phyloP scores from a whole-genome alignment of 176 grass and related monocot species.

The Miscanthus lutarioriparius region DNA sequence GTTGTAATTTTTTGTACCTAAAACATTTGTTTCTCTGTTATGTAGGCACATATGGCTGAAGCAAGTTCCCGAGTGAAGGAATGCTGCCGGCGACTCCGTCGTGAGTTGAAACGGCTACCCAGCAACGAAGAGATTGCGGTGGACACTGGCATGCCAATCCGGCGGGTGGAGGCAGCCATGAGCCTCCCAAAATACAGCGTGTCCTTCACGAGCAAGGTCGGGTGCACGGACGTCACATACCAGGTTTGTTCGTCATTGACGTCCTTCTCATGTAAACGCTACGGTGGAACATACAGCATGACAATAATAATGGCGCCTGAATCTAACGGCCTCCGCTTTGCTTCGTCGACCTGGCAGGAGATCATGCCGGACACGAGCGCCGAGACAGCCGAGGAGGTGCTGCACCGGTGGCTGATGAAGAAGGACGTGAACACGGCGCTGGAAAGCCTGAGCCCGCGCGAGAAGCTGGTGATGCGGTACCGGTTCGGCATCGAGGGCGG shows the following conservation, averaged over 20 bases:
- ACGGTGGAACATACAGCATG: neutral
- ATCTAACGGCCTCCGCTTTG: neutral
- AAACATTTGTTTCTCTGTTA: neutral
- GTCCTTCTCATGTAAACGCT: too few relatives aligned
- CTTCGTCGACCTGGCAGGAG: slow-evolving; percentile 45
- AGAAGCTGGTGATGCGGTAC: slow-evolving; percentile 64
- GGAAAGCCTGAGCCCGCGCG: slow-evolving; percentile 62
- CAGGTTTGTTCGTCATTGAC: slow-evolving; percentile 43
- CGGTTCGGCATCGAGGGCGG: slow-evolving; percentile 79
- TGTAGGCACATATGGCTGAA: slow-evolving; percentile 62
- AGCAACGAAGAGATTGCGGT: slow-evolving; percentile 62
- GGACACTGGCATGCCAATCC: slow-evolving; percentile 57
- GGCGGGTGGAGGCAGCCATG: slow-evolving; percentile 60
- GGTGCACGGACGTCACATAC: slow-evolving; percentile 60
- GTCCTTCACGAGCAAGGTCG: slow-evolving; percentile 65
- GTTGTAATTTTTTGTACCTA: neutral
- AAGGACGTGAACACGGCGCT: slow-evolving; percentile 63
- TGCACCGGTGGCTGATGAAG: slow-evolving; percentile 70
- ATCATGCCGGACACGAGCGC: slow-evolving; percentile 62
- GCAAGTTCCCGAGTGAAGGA: slow-evolving; percentile 67
- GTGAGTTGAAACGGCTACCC: slow-evolving; percentile 58
- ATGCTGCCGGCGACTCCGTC: slow-evolving; percentile 42
- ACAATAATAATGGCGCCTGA: neutral
- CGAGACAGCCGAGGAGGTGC: slow-evolving; percentile 60
- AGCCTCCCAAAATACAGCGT: slow-evolving; percentile 64